phyloP scores from a whole-genome alignment of 306 rosid genomes.

The Acmispon strigosus region DNA sequence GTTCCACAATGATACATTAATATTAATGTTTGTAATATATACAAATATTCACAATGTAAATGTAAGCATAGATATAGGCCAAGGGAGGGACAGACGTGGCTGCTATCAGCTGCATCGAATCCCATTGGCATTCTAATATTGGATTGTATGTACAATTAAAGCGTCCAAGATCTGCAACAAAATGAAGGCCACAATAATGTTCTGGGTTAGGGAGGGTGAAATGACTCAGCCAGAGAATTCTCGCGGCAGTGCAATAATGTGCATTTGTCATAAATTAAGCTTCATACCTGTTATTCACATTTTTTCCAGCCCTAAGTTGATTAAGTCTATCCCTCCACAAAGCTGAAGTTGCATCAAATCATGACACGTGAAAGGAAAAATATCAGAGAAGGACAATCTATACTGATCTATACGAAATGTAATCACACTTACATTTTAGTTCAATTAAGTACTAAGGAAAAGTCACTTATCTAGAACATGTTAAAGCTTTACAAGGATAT shows the following conservation, averaged over 20 bases:
- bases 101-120: slow-evolving; percentile 9
- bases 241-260: not conserved
- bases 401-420: not conserved
- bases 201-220: slow-evolving; percentile 1
- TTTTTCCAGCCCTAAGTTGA: slow-evolving; percentile 39
- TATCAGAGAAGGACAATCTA: slow-evolving; percentile 1
- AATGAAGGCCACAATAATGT: not conserved
- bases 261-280: not conserved
- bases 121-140: slow-evolving; percentile 17
- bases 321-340: slow-evolving; percentile 47
- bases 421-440: not conserved
- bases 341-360: slow-evolving; percentile 28
- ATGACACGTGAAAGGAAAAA: not conserved
- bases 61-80: not conserved
- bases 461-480: not conserved
- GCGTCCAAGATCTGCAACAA: slow-evolving; percentile 35
- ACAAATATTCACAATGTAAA: slow-evolving; percentile 32
- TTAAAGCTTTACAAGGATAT: not conserved
- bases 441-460: not conserved
- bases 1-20: slow-evolving; percentile 17
- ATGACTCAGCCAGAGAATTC: not conserved
- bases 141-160: slow-evolving; percentile 18
- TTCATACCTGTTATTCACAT: slow-evolving; percentile 32
- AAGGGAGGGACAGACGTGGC: not conserved
- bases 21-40: slow-evolving; percentile 19